phyloP scores from a whole-genome alignment of 257 asterid genomes.

The Parsonsia alboflavescens region DNA sequence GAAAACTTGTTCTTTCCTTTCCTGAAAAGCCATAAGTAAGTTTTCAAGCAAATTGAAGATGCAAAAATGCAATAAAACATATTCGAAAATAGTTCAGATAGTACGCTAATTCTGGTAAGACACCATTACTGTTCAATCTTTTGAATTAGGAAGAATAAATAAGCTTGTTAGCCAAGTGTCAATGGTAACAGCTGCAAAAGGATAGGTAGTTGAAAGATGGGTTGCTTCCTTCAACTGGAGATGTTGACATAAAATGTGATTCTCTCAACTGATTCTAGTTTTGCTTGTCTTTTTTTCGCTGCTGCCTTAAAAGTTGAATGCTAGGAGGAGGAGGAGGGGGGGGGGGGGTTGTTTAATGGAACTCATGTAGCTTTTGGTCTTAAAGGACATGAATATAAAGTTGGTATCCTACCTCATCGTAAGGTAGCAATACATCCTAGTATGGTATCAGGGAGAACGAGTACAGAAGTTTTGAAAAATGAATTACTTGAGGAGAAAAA shows the following conservation, averaged over 20 bases:
- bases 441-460: neutral
- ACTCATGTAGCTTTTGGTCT: neutral
- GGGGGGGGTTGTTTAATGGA: no score
- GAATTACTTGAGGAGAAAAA: neutral
- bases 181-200: neutral
- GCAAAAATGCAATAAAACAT: neutral
- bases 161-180: neutral
- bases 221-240: neutral
- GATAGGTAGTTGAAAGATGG: neutral
- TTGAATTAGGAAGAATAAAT: neutral
- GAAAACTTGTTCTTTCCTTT: neutral
- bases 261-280: neutral
- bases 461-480: neutral
- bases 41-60: neutral
- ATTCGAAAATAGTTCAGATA: neutral
- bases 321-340: neutral
- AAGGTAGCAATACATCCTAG: neutral
- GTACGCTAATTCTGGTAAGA: neutral
- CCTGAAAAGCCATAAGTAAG: neutral
- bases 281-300: neutral
- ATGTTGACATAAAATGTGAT: neutral
- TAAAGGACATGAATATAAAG: neutral
- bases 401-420: neutral
- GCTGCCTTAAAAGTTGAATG: neutral
- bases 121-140: neutral